These are phyloP conservation scores for Grammothele lineata DNA, from an alignment of 768 basidiomycete species.

Conservation along the genomic window DNA sequence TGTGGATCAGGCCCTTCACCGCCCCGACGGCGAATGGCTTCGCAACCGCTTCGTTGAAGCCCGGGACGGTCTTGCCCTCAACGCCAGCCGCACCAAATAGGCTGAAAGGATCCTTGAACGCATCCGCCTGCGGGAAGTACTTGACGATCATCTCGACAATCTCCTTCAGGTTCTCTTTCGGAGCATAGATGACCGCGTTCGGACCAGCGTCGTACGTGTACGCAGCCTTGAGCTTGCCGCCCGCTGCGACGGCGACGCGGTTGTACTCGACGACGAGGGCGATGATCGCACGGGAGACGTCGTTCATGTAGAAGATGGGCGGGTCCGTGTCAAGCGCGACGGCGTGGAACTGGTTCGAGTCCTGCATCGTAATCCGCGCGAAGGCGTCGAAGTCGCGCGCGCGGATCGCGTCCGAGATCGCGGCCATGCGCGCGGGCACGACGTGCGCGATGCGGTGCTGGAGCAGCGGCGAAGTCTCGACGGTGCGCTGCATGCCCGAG, in stretches of 20 bases:
- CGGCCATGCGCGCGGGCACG: conserved; percentile 84
- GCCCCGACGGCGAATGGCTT: conserved; percentile 69
- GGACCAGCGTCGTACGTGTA: conserved; percentile 99
- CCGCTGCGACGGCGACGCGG: conserved; percentile 59
- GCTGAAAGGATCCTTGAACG: conserved; percentile 74
- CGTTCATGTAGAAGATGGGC: conserved; percentile 99
- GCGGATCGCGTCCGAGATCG: conserved; percentile 76
- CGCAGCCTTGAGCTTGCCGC: conserved; percentile 71
- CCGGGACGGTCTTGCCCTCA: conserved; percentile 51
- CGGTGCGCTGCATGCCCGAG: conserved; percentile 95
- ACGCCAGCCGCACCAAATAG: conserved; percentile 46
- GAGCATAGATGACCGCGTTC: conserved; percentile 95
- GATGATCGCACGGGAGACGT: conserved; percentile 93
- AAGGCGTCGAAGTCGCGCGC: conserved; percentile 83
- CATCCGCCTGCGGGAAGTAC: conserved; percentile 83
- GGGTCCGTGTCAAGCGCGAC: conserved; percentile 95
- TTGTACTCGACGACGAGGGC: conserved; percentile 90
- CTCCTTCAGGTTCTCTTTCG: conserved; percentile 68
- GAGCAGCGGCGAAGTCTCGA: conserved; percentile 85
- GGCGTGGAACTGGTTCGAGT: conserved; percentile 99
- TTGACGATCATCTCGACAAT: conserved; percentile 71
- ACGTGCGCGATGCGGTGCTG: conserved; percentile 83
- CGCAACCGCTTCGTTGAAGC: conserved; percentile 78
- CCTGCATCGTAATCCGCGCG: conserved; percentile 90
- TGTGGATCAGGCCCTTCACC: conserved; percentile 90